A percentile compares a stretch with the other conserved stretches of the same genome.
phyloP scores from a whole-genome alignment of 768 basidiomycete species.

The Auriscalpium vulgare region DNA sequence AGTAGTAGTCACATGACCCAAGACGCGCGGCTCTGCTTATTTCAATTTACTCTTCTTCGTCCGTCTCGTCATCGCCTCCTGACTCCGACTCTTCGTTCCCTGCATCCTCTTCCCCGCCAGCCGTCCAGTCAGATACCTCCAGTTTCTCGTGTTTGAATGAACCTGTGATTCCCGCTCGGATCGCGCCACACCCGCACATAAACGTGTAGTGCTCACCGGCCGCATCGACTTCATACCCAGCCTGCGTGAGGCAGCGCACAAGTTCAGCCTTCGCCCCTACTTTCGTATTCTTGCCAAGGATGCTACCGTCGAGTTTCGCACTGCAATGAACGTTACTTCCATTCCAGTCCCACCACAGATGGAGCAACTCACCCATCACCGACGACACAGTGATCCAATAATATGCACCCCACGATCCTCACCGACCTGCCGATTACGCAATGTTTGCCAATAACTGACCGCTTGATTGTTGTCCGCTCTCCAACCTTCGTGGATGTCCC shows the following conservation, averaged over 20 bases:
- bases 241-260: conserved; percentile 61
- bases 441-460: conserved; percentile 50
- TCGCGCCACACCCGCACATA: no score
- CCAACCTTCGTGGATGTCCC: conserved; percentile 78
- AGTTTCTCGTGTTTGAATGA: conserved; percentile 47
- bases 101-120: conserved; percentile 22
- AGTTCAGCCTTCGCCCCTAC: conserved; percentile 66
- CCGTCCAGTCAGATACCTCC: conserved; percentile 49
- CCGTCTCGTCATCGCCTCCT: conserved; percentile 18
- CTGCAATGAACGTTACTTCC: conserved; percentile 27
- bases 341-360: neutral
- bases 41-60: conserved; percentile 7
- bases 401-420: conserved; percentile 73
- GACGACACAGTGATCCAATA: conserved; percentile 85
- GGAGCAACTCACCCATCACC: conserved; percentile 64
- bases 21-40: neutral
- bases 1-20: neutral
- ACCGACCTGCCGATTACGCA: conserved; percentile 79
- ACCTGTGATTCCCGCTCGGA: conserved; percentile 28
- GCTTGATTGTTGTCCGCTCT: conserved; percentile 72
- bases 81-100: conserved; percentile 4
- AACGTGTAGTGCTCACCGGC: conserved; percentile 37
- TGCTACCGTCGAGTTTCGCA: conserved; percentile 68
- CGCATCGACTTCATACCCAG: conserved; percentile 63
- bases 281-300: conserved; percentile 67